phyloP scores from a whole-genome alignment of 306 rosid genomes.

The Rosa lucieae region DNA sequence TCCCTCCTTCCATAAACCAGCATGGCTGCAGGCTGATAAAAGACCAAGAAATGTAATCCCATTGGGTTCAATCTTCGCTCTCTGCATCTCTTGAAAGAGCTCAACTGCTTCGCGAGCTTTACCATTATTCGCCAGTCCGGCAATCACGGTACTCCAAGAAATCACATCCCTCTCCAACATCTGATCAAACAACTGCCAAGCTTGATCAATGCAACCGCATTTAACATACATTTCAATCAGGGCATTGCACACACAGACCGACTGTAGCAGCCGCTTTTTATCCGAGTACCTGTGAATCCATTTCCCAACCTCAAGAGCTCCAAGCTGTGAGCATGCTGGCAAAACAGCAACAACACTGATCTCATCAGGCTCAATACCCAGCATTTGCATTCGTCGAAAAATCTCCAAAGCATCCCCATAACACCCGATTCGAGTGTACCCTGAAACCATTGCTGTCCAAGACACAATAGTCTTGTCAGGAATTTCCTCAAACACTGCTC shows the following conservation, averaged over 20 bases:
- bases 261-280: constrained; percentile 37
- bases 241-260: constrained; percentile 56
- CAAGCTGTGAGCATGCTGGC: constrained; percentile 79
- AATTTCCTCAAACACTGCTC: constrained; percentile 62
- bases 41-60: constrained; percentile 71
- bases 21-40: constrained; percentile 73
- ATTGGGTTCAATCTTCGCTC: constrained; percentile 47
- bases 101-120: constrained; percentile 55
- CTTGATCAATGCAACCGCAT: constrained; percentile 68
- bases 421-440: constrained; percentile 57
- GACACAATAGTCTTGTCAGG: constrained; percentile 69
- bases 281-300: constrained; percentile 73
- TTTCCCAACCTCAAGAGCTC: constrained; percentile 81
- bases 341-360: constrained; percentile 64
- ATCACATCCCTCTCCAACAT: constrained; percentile 60
- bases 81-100: constrained; percentile 62
- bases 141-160: constrained; percentile 84
- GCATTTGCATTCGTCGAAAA: constrained; percentile 66
- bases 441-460: constrained; percentile 77
- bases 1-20: constrained; percentile 69
- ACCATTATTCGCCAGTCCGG: constrained; percentile 72
- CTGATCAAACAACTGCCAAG: constrained; percentile 54
- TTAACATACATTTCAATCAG: constrained; percentile 78
- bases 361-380: constrained; percentile 70
- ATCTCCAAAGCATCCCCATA: constrained; percentile 57